Evolutionary conservation across 306 rosid species (phyloP).

Genomic region (Parietaria judaica): DNA sequence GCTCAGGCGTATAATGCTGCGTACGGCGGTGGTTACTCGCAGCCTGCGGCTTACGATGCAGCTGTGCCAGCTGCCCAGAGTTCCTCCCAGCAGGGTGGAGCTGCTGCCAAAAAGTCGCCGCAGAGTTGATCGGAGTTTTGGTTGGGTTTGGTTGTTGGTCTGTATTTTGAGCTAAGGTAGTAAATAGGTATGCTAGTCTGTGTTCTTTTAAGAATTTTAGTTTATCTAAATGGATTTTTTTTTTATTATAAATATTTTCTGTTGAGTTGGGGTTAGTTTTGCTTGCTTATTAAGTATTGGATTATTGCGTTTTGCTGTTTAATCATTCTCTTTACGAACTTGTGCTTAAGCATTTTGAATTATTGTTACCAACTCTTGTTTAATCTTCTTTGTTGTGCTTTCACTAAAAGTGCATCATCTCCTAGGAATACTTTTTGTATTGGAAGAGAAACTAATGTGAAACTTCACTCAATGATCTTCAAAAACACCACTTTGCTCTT

Average conservation of each 20-base stretch:
- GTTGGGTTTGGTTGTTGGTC: conserved; percentile 6
- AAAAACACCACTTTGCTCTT: no score
- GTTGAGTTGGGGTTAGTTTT: no score
- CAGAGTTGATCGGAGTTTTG: conserved; percentile 39
- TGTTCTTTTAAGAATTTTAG: conserved; percentile 7
- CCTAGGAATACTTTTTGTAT: no score
- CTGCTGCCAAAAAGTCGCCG: conserved; percentile 83
- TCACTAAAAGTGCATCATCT: no score
- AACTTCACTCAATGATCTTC: no score
- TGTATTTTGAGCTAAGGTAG: conserved; percentile 20
- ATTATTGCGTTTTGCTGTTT: no score
- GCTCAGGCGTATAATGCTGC: conserved; percentile 50
- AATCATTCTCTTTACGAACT: no score
- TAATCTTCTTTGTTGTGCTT: no score
- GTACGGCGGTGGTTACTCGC: conserved; percentile 67
- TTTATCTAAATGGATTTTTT: not conserved
- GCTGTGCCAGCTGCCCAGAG: conserved; percentile 51
- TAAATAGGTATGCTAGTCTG: conserved; percentile 15
- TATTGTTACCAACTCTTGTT: no score
- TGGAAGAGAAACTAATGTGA: no score
- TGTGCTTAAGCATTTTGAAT: no score
- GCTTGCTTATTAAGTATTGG: no score
- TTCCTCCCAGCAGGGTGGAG: conserved; percentile 42
- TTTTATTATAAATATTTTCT: conserved; percentile 4
- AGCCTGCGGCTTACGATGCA: conserved; percentile 51